Conservation (phyloP, 148 eudicot genomes). For the Nyssa sinensis region DNA sequence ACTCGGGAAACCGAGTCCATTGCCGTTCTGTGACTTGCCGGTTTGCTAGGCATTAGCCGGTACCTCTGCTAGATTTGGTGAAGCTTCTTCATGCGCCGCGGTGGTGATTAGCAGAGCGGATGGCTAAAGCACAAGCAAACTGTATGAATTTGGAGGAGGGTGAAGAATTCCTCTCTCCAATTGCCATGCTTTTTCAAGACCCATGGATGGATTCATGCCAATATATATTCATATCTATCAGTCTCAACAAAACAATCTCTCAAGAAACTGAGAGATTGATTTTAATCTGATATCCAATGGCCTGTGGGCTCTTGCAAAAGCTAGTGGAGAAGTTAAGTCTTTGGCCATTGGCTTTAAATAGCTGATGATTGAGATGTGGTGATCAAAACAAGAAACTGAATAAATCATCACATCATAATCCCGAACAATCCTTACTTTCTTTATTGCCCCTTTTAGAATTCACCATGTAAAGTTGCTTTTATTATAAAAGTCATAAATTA, state of each 20-base stretch:
- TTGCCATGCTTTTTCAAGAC: constrained; percentile 12
- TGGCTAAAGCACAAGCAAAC: constrained; percentile 22
- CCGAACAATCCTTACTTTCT: not conserved
- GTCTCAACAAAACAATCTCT: not conserved
- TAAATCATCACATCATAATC: constrained; percentile 10
- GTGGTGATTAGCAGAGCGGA: not conserved
- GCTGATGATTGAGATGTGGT: constrained; percentile 3
- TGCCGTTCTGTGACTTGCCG: constrained; percentile 38
- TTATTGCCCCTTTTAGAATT: not conserved
- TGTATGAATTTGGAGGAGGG: constrained; percentile 14
- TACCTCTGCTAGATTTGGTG: constrained; percentile 1
- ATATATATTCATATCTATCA: not conserved
- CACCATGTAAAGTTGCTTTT: not conserved
- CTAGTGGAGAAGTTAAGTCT: not conserved
- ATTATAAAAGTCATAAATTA: not conserved
- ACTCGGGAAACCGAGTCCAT: constrained; percentile 14
- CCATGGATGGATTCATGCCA: constrained; percentile 10
- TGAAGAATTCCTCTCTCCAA: not conserved
- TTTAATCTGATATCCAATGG: not conserved
- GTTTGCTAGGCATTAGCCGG: constrained; percentile 16
- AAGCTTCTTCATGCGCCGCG: not conserved
- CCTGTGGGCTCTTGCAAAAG: not conserved
- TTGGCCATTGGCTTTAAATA: not conserved
- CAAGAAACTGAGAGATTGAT: not conserved
- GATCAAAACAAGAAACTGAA: not conserved